A percentile compares a stretch with the other conserved stretches of the same genome.
Evolutionary conservation across 331 rosid species (phyloP).

Genomic region (Dryas integrifolia): DNA sequence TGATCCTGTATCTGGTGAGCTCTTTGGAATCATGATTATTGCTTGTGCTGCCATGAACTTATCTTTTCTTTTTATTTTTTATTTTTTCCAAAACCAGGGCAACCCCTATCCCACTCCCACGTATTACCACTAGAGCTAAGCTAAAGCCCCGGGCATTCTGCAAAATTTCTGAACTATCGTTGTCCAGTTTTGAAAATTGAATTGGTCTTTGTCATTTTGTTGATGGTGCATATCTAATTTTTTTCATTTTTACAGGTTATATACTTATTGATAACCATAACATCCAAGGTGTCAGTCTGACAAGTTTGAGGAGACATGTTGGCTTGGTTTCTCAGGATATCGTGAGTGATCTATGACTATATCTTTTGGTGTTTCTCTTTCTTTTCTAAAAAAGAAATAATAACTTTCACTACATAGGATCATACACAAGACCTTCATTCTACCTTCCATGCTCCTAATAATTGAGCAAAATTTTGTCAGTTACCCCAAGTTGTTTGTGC

Average conservation of each 20-base stretch:
- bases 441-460: neutral
- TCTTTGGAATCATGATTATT: constrained; percentile 14
- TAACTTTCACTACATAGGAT: neutral
- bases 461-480: neutral
- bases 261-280: constrained; percentile 63
- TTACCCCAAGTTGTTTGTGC: neutral
- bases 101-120: neutral
- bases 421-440: neutral
- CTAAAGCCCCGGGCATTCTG: neutral
- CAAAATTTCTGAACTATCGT: neutral
- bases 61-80: neutral
- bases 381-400: too few species aligned
- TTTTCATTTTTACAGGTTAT: constrained; percentile 48
- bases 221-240: constrained; percentile 11
- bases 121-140: neutral
- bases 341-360: constrained; percentile 43
- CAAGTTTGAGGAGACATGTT: constrained; percentile 70
- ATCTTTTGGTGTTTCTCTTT: neutral
- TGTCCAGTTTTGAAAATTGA: neutral
- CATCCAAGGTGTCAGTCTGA: constrained; percentile 49
- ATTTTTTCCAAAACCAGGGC: too few species aligned
- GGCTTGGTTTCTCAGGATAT: constrained; percentile 87
- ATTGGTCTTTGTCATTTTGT: constrained; percentile 4
- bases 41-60: neutral
- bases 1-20: constrained; percentile 73